Base-by-base conservation (phyloP, 768 basidiomycete genomes). In the Macrolepiota dolichaula region DNA sequence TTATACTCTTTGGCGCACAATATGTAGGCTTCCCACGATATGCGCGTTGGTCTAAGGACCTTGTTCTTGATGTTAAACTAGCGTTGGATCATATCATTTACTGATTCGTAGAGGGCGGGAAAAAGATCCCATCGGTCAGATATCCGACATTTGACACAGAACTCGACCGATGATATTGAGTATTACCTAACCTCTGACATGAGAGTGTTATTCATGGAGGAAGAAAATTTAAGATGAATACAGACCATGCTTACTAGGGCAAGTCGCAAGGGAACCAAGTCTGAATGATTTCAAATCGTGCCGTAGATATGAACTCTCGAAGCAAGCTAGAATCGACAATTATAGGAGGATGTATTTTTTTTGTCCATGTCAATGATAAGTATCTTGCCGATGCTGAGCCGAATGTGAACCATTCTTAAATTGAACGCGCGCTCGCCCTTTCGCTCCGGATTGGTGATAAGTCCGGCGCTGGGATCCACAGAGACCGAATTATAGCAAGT, bases 161-260 rank as follows among this genome's bases (percentile, higher is more conserved):
- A 17, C 19, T 44, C 42, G 19, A 42, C 52, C 25, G 53, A 40
- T 55, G 51, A 55, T 44, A 35, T 38, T 47, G 52, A 17, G 22
- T 5, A 46, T 60, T 60, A 60, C 51, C 27, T 53, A 53, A 60
- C 17, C 12, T 22, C 13, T 46, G 38, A 44, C 38, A 54, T 40
- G 51, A 46, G 38, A 12, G 19, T 6, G 25, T 32, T 19, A 3
- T 11, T 47, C 52, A 61, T 55, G 24, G 12, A 49, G 37, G 54
- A 51, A 44, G 22, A 59, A 59, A 51, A 37, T 49, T 50, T 57
- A 32, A 51, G 53, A 61, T 49, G 57, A 51, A 40, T 32, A 37
- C 5, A 22, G 37, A 46, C 42, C 52, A 27, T 54, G 40, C 59
- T 61, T 25, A 51, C 46, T 47, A 40, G 22, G 53, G 44, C 24